Evolutionary conservation across 1,284 basidiomycete species (phyloP).

Genomic region (Ceratobasidium theobromae): DNA sequence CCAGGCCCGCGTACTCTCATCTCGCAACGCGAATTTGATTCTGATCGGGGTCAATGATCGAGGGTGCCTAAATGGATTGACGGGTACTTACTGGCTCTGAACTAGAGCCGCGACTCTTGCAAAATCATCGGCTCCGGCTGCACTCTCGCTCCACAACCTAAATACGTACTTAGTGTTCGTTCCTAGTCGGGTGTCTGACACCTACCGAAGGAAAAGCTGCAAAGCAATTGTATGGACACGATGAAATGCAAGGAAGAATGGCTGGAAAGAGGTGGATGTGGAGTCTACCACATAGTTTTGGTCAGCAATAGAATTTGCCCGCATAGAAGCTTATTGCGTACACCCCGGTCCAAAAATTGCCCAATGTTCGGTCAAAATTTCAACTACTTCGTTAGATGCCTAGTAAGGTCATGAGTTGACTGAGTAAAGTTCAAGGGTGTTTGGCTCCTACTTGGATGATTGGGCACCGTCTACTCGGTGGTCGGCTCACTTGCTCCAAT

Average conservation of each 20-base stretch:
- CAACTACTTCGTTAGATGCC: conserved; percentile 85
- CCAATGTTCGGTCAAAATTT: conserved; percentile 86
- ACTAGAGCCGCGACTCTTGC: conserved; percentile 78
- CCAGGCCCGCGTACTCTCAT: conserved; percentile 80
- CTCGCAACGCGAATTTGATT: conserved; percentile 73
- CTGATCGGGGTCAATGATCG: conserved; percentile 44
- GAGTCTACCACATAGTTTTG: conserved; percentile 55
- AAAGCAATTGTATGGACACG: conserved; percentile 81
- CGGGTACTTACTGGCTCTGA: conserved; percentile 75
- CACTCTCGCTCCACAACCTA: conserved; percentile 90
- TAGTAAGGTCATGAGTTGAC: conserved; percentile 41
- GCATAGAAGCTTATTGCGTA: conserved; percentile 45
- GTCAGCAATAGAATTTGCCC: conserved; percentile 37
- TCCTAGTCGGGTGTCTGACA: neutral
- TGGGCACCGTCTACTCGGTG: conserved; percentile 77
- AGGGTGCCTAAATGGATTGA: conserved; percentile 9
- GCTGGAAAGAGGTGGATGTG: conserved; percentile 81
- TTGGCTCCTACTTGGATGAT: conserved; percentile 52
- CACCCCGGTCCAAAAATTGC: conserved; percentile 76
- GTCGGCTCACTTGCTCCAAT: conserved; percentile 80
- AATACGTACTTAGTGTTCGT: neutral
- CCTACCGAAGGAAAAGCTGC: conserved; percentile 78
- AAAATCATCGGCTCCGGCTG: conserved; percentile 79
- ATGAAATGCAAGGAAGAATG: conserved; percentile 86
- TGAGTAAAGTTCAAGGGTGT: neutral